Evolutionary conservation across 2,329 filamentous ascomycete genomes (phyloP).

Genomic region (Colletotrichum orchidophilum): DNA sequence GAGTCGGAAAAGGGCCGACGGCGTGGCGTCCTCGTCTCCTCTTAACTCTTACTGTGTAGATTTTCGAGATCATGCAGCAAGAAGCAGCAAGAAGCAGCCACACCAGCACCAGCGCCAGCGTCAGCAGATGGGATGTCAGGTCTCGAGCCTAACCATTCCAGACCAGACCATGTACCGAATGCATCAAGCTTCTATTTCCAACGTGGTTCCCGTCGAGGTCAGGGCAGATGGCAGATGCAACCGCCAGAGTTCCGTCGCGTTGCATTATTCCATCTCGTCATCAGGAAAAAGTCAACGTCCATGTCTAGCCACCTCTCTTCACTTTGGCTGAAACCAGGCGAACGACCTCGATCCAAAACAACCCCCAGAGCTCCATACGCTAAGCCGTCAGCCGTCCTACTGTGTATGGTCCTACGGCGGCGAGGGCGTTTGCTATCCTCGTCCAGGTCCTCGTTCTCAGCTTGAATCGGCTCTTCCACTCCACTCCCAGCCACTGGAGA

Average conservation of each 20-base stretch:
- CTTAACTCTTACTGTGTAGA: not conserved
- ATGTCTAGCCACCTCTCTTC: not conserved
- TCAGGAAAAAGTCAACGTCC: not conserved
- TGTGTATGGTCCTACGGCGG: not conserved
- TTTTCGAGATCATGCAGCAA: not conserved
- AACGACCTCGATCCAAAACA: not conserved
- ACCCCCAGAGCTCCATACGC: not conserved
- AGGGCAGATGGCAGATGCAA: constrained; percentile 10
- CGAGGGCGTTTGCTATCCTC: not conserved
- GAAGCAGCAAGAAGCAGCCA: not conserved
- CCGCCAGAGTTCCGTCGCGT: constrained; percentile 2
- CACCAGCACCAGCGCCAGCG: not conserved
- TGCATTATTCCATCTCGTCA: constrained; percentile 4
- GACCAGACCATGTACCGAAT: not conserved
- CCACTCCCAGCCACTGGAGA: not conserved
- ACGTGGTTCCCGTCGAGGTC: not conserved
- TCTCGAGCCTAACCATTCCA: not conserved
- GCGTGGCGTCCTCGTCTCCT: not conserved
- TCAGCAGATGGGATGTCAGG: not conserved
- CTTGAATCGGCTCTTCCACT: not conserved
- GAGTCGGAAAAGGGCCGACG: not conserved
- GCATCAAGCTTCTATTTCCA: not conserved
- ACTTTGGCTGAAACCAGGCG: constrained; percentile 26
- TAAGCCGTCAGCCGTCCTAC: not conserved
- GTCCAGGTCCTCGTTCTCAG: not conserved